Conservation (phyloP, 495 filamentous ascomycete genomes). For the Cenococcum geophilum region DNA sequence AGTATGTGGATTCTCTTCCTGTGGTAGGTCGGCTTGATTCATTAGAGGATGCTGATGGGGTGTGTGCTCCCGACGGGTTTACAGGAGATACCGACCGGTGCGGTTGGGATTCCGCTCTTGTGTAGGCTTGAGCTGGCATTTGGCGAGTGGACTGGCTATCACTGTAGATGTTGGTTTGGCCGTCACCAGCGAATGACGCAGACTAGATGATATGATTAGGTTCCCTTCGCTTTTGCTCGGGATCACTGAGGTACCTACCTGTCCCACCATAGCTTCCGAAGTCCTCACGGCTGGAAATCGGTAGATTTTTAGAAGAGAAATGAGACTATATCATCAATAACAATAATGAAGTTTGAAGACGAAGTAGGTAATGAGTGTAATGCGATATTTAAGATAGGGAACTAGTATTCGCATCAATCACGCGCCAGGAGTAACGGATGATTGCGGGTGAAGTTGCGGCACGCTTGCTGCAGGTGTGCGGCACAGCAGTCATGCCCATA, state of each 20-base stretch:
- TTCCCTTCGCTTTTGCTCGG: background rate
- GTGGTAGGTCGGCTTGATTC: background rate
- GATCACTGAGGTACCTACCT: background rate
- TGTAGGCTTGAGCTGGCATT: too few species aligned
- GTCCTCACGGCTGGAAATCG: background rate
- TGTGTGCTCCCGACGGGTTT: background rate
- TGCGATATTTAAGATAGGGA: background rate
- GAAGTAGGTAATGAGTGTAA: background rate
- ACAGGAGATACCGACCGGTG: too few species aligned
- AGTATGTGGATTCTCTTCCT: background rate
- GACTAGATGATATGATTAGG: background rate
- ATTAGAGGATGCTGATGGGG: background rate
- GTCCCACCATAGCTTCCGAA: background rate
- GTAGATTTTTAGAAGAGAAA: background rate
- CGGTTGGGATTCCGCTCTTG: too few species aligned
- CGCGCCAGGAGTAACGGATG: background rate
- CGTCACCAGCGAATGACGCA: background rate
- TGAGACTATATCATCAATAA: background rate
- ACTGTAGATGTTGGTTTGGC: background rate
- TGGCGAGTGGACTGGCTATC: background rate
- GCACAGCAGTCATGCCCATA: background rate
- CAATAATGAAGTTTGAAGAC: background rate
- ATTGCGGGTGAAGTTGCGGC: background rate
- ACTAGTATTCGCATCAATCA: background rate
- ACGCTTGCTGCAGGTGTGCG: background rate